Conservation (phyloP, 2,329 filamentous ascomycete species). For the Aureobasidium mangrovei region DNA sequence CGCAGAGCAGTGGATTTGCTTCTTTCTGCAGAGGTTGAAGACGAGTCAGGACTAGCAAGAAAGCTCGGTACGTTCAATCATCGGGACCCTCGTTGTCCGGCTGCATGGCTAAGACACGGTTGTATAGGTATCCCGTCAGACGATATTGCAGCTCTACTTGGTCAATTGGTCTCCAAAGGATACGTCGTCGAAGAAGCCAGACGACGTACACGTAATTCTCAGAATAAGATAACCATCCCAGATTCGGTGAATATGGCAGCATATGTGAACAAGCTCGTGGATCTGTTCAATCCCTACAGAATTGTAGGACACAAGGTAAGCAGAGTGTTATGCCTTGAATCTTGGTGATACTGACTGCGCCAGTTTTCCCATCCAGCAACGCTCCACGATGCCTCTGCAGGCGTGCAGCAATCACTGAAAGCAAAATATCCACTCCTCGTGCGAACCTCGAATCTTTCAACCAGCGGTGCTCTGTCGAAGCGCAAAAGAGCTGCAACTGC, state of each 20-base stretch:
- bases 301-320: slow-evolving; percentile 10
- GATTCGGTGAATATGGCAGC: background rate
- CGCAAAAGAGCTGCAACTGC: background rate
- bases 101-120: background rate
- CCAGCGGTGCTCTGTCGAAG: background rate
- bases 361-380: background rate
- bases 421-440: background rate
- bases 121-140: background rate
- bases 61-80: background rate
- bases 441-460: background rate
- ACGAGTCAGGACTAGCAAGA: background rate
- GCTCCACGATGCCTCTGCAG: background rate
- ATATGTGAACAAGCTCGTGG: background rate
- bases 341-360: background rate
- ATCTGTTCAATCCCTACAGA: background rate
- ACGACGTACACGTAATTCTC: slow-evolving; percentile 1
- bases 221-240: background rate
- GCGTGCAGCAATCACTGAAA: background rate
- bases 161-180: background rate
- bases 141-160: background rate
- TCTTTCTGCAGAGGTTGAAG: background rate
- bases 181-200: background rate
- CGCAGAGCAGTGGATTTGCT: background rate
- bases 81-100: background rate
- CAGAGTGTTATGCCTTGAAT: background rate